These are phyloP conservation scores for Whalleya microplaca DNA, from an alignment of 2,329 filamentous ascomycete species.

Conservation along the genomic window DNA sequence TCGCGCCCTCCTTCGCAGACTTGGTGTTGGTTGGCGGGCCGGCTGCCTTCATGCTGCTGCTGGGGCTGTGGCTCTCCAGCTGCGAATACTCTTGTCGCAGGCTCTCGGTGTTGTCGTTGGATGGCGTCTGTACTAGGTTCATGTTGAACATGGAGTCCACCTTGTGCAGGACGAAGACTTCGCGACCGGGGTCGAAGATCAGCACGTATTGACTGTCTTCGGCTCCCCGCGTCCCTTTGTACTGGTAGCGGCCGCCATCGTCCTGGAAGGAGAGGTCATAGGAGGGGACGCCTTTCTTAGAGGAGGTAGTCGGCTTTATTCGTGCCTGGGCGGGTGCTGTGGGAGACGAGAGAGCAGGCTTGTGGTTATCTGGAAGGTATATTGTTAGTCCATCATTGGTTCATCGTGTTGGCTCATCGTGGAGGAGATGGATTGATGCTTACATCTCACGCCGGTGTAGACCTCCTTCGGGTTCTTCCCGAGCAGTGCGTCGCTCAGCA, in stretches of 20 bases:
- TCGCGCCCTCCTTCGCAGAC: conserved; percentile 25
- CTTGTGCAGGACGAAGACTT: conserved; percentile 81
- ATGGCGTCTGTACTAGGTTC: conserved; percentile 76
- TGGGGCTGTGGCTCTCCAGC: conserved; percentile 47
- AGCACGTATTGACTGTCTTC: conserved; percentile 66
- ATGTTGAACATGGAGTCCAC: conserved; percentile 84
- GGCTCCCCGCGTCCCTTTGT: conserved; percentile 61
- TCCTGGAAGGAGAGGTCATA: conserved; percentile 61
- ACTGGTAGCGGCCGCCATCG: conserved; percentile 60
- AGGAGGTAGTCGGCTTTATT: conserved; percentile 54
- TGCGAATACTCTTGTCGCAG: conserved; percentile 71
- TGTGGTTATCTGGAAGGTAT: conserved; percentile 60
- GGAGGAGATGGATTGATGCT: conserved; percentile 24
- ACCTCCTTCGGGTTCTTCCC: conserved; percentile 60
- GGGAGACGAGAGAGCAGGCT: conserved; percentile 55
- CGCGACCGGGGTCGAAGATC: conserved; percentile 73
- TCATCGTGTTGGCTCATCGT: background rate
- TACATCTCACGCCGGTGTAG: conserved; percentile 65
- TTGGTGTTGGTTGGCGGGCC: conserved; percentile 14
- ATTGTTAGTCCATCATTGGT: conserved; percentile 7
- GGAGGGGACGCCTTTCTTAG: conserved; percentile 37
- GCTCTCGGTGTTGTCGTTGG: conserved; percentile 64
- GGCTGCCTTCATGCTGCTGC: conserved; percentile 19
- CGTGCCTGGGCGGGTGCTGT: conserved; percentile 53
- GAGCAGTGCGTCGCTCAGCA: conserved; percentile 64